Percentiles rank a stretch among this genome's conserved stretches.
Evolutionary conservation across 768 basidiomycete genomes (phyloP).

Genomic region (Mycena belliarum): DNA sequence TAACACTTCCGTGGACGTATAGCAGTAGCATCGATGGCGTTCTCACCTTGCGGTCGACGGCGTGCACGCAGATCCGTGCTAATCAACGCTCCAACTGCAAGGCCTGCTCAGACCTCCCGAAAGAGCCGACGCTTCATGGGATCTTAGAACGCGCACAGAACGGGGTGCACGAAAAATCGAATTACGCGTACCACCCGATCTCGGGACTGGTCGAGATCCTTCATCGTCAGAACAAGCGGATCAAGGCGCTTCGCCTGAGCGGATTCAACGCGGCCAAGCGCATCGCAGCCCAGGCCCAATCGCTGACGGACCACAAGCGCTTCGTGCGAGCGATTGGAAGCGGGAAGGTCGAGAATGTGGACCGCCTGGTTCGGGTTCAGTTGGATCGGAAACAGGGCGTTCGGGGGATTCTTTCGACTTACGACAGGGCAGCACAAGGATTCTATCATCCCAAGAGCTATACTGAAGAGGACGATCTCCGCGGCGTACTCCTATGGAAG

Average conservation of each 20-base stretch:
- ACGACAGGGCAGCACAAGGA: conserved; percentile 17
- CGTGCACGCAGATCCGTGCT: background rate
- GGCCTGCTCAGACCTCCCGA: background rate
- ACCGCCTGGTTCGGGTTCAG: background rate
- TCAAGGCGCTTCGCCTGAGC: background rate
- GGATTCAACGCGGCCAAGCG: background rate
- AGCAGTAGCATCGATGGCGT: background rate
- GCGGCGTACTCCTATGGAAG: conserved; percentile 24
- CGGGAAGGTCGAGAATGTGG: background rate
- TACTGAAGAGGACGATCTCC: conserved; percentile 24
- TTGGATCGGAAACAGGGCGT: conserved; percentile 7
- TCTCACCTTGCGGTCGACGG: background rate
- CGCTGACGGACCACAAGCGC: background rate
- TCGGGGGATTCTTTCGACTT: conserved; percentile 5
- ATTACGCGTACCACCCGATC: background rate
- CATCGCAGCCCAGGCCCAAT: background rate
- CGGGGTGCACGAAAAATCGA: background rate
- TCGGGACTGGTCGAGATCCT: background rate
- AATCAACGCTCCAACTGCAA: background rate
- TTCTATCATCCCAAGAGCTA: conserved; percentile 27
- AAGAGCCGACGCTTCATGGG: background rate
- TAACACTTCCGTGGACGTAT: background rate
- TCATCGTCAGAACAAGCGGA: background rate
- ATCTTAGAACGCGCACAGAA: background rate
- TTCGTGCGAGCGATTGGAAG: conserved; percentile 7